Evolutionary conservation across 179 eudicot genomes (phyloP).

Genomic region (Silene noctiflora): DNA sequence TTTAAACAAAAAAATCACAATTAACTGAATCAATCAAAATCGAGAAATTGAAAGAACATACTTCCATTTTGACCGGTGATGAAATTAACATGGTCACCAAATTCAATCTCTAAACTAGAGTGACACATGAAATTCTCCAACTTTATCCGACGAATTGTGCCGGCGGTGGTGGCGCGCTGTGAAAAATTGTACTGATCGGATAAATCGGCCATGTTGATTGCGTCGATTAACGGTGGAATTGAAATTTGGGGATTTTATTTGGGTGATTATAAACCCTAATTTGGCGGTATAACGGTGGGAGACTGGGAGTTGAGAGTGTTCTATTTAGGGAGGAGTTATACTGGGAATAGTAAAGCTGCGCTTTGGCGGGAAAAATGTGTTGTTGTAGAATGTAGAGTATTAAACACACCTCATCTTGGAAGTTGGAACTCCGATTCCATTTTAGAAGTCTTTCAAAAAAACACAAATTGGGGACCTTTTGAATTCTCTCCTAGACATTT

Average conservation of each 20-base stretch:
- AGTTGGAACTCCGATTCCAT: not conserved
- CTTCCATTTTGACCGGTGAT: conserved; percentile 98
- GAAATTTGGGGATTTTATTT: conserved; percentile 4
- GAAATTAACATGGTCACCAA: conserved; percentile 73
- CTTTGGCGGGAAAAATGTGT: not conserved
- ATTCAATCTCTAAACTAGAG: conserved; percentile 63
- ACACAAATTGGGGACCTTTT: not conserved
- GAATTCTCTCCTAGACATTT: too few species aligned
- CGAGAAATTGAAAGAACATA: conserved; percentile 29
- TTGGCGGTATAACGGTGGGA: not conserved
- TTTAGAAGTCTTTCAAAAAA: too few species aligned
- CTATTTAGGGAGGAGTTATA: too few species aligned
- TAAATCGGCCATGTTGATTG: conserved; percentile 17
- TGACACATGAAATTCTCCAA: conserved; percentile 98
- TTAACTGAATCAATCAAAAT: not conserved
- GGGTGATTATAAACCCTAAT: conserved; percentile 2
- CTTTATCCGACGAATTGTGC: conserved; percentile 60
- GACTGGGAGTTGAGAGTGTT: not conserved
- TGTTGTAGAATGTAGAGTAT: not conserved
- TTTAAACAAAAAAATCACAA: not conserved
- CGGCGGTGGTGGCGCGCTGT: conserved; percentile 36
- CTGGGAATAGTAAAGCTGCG: not conserved
- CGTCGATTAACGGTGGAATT: not conserved
- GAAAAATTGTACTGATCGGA: conserved; percentile 9
- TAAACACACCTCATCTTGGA: not conserved